These are phyloP conservation scores for Ceratocystiopsis brevicomis DNA, from an alignment of 2,329 filamentous ascomycete species.

Conservation along the genomic window DNA sequence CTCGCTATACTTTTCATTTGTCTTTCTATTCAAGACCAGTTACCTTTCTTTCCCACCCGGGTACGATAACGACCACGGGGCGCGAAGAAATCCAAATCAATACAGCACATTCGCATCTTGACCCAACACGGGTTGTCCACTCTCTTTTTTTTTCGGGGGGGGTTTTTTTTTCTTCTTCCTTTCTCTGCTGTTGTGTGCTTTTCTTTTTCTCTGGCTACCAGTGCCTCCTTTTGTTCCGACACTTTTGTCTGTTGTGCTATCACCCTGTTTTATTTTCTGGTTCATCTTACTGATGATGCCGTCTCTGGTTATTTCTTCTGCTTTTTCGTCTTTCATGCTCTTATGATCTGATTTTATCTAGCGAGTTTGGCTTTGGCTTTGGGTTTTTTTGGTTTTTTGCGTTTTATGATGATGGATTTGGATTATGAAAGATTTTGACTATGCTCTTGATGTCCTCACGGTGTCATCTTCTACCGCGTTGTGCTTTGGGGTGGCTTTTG, in stretches of 20 bases:
- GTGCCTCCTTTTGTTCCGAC: no score
- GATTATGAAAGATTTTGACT: background rate
- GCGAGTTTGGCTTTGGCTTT: no score
- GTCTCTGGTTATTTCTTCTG: slow-evolving; percentile 1
- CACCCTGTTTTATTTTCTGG: background rate
- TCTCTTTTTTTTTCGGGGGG: slow-evolving; percentile 1
- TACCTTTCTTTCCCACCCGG: background rate
- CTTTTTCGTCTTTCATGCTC: background rate
- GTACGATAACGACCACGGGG: no score
- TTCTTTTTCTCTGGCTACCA: background rate
- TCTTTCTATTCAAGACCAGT: no score
- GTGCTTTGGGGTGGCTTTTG: no score
- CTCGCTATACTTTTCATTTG: no score
- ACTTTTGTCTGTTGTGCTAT: background rate
- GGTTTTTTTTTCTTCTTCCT: slow-evolving; percentile 3
- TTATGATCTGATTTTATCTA: background rate
- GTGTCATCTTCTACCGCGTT: no score
- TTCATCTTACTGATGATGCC: background rate
- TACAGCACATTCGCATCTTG: no score
- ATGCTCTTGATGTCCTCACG: no score
- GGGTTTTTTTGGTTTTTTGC: background rate
- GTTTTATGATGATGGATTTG: background rate
- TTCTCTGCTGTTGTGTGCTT: background rate
- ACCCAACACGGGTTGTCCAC: no score
- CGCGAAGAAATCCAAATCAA: no score